Evolutionary conservation across 1,284 basidiomycete species (phyloP).

Genomic region (Thelephora terrestris): DNA sequence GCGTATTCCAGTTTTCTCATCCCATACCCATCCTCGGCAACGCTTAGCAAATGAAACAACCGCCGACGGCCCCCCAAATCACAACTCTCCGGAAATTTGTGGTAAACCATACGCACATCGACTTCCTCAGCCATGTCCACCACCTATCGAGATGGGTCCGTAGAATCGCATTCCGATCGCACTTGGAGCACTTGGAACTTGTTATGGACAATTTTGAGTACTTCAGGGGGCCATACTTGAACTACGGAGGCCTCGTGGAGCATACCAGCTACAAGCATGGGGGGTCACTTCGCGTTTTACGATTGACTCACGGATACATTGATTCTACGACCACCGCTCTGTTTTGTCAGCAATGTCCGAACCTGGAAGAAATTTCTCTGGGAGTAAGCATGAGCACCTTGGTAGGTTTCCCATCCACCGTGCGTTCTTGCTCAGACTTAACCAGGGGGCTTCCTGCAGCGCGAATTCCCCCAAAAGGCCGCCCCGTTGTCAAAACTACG

Average conservation of each 20-base stretch:
- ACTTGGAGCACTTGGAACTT: conserved; percentile 28
- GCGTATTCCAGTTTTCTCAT: neutral
- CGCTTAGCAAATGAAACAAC: conserved; percentile 33
- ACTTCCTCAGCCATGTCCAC: conserved; percentile 20
- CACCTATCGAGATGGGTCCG: conserved; percentile 36
- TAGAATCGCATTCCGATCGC: conserved; percentile 27
- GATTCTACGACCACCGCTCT: conserved; percentile 16
- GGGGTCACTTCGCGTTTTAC: conserved; percentile 25
- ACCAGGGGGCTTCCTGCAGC: neutral
- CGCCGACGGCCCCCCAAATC: conserved; percentile 21
- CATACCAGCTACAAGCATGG: conserved; percentile 31
- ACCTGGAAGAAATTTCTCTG: conserved; percentile 10
- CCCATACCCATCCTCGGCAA: neutral
- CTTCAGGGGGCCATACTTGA: conserved; percentile 16
- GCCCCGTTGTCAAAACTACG: neutral
- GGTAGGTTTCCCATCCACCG: conserved; percentile 4
- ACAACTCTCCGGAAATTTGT: conserved; percentile 29
- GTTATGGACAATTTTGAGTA: conserved; percentile 18
- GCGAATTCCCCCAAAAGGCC: neutral
- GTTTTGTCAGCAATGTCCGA: conserved; percentile 9
- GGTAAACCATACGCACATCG: conserved; percentile 21
- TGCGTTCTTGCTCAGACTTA: neutral
- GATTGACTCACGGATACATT: conserved; percentile 27
- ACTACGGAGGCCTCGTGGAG: conserved; percentile 30
- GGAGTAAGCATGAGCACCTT: conserved; percentile 5